A percentile compares a stretch with the other conserved stretches of the same genome.
These are phyloP conservation scores for Aeschynomene evenia DNA, from an alignment of 306 rosid genomes.

Conservation along the genomic window DNA sequence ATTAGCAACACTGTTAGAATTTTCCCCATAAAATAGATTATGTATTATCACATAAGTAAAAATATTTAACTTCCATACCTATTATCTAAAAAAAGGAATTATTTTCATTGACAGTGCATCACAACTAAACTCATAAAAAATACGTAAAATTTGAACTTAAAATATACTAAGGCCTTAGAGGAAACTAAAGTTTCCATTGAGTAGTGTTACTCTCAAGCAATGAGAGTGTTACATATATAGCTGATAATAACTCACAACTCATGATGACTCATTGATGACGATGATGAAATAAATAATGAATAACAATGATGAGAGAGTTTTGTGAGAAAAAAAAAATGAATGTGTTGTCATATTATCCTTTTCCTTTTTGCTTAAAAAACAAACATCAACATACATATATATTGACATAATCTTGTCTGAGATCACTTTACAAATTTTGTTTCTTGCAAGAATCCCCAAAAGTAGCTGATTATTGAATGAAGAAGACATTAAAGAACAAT, in stretches of 20 bases:
- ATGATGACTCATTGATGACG: neutral
- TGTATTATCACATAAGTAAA: too few relatives aligned
- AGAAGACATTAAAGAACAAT: neutral
- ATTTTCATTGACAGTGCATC: too few relatives aligned
- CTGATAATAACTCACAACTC: neutral
- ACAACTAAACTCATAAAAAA: neutral
- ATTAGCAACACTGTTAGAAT: too few relatives aligned
- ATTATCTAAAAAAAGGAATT: too few relatives aligned
- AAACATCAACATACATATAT: neutral
- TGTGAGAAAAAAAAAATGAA: neutral
- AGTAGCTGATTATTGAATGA: slow-evolving; percentile 2
- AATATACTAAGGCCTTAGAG: neutral
- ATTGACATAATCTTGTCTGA: slow-evolving; percentile 21
- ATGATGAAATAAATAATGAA: neutral
- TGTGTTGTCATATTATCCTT: neutral
- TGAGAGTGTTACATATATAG: neutral
- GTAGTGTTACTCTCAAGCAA: neutral
- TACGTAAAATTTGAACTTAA: neutral
- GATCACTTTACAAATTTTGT: slow-evolving; percentile 16
- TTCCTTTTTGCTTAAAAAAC: slow-evolving; percentile 8
- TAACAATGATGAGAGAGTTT: neutral
- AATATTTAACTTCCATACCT: too few relatives aligned
- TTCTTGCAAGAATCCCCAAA: slow-evolving; percentile 5
- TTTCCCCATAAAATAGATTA: too few relatives aligned
- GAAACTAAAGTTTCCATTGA: neutral